Evolutionary conservation across 2,329 filamentous ascomycete genomes (phyloP), one percentile per base, ranked within the genome.

Genomic region (Dactylonectria macrodidyma): DNA sequence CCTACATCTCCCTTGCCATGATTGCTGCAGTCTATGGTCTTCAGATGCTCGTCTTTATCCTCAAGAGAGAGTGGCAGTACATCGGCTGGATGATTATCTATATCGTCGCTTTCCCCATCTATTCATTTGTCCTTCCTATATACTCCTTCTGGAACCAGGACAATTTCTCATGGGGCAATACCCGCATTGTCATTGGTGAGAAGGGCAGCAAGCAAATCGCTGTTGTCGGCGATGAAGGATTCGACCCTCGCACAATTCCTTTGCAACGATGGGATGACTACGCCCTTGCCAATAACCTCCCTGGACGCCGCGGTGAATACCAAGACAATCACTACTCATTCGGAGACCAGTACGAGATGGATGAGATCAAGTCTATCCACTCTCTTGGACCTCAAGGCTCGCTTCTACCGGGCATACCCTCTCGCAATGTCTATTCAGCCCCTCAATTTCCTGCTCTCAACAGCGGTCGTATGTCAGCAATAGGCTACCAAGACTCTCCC

Each of bases 101-200:
- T 83, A 88, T 99, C 70, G 75, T 97, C n/a, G 96, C 96, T 3
- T 98, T 93, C 85, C 96, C 96, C 0, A 93, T 99, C 75, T 98
- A 95, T 85, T 96, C 92, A 4, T 93, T 99, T 76, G 79, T 97
- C 70, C 88, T 99, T 12, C 96, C 96, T 1, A 84, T 99, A 71
- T 99, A 98, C 85, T 97, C 95, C 0, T 99, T 99, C 91, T 99
- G 96, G 96, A 97, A 98, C 83, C 95, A 98, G 81, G 96, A 99
- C 82, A 95, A 99, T 84, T 99, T 99, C 87, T 92, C 92, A 2
- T 99, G 96, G 96, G 96, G 96, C 87, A 98, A 96, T 84, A 99
- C 96, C 1, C 95, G 96, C 89, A 91, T 99, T 72, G 96, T 99
- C 73, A 93, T 98, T 73, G 95, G 95, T 67, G 96, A 99, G 81